Evolutionary conservation across 2,329 filamentous ascomycete species (phyloP), one percentile per base, ranked within the genome.

Genomic region (Beauveria sp.): DNA sequence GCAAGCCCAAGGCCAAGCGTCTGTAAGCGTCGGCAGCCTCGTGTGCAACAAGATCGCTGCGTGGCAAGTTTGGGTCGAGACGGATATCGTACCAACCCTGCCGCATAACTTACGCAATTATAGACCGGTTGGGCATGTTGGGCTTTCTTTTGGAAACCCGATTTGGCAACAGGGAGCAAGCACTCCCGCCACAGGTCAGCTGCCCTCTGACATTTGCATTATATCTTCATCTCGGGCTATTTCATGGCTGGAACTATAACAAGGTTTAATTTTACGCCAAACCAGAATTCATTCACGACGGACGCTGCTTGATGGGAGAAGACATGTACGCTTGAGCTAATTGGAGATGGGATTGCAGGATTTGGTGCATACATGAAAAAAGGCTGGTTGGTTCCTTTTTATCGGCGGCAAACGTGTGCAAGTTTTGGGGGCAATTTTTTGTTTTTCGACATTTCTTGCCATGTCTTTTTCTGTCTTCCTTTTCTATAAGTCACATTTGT

Each of bases 1-100:
- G 79, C 67, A 78, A 77, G 72, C 22, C 34, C 24, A 73, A 73
- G 65, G 57, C 53, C 51, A 66, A 66, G 62, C 46, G 53, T 24
- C 50, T 56, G 22, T 64, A 64, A 61, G 12, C 26, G 30, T 30
- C 30, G 20, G 14, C 30, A 49, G 30, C 8, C 5, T 24, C 12
- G 24, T n/a, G n/a, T 24, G 38, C 42, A 20, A 30, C 43, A 38
- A 42, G 10, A 34, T 34, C 38, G 8, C 26, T 24, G 10, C 42
- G 12, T 30, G 42, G 43, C 26, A 45, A n/a, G 22, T 58, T 5
- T 14, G n/a, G 12, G 28, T 18, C 8, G 28, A 50, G 55, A 40
- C 55, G 16, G 9, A 5, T 6, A 9, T 30, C 5, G 12, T 26
- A 14, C 30, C 9, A 18, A 18, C 24, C 4, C 7, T 26, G 38